Percentiles rank a stretch among this genome's conserved stretches.
phyloP scores from a whole-genome alignment of 306 rosid species.

The apple (Malus domestica) region DNA sequence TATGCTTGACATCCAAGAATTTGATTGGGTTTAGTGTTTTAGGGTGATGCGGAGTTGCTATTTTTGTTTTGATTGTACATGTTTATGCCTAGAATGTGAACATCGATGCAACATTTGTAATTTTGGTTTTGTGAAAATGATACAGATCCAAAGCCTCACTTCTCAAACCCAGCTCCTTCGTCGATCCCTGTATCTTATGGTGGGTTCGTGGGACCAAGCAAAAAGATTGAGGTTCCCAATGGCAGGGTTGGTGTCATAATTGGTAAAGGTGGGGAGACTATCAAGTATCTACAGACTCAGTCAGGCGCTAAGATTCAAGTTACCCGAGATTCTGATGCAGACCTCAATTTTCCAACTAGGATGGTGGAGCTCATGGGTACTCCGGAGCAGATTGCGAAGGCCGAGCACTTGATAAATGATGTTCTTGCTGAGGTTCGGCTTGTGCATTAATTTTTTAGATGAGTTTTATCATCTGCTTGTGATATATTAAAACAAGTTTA shows the following conservation, averaged over 20 bases:
- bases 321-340: constrained; percentile 89
- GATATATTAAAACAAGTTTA: neutral
- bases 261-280: constrained; percentile 95
- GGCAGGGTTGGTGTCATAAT: constrained; percentile 96
- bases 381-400: constrained; percentile 68
- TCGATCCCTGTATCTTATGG: constrained; percentile 57
- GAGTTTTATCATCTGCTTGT: neutral
- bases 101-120: neutral
- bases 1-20: neutral
- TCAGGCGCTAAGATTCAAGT: constrained; percentile 97
- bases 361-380: constrained; percentile 85
- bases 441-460: neutral
- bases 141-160: constrained; percentile 50
- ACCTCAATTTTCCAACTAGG: constrained; percentile 51
- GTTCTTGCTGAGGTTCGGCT: constrained; percentile 79
- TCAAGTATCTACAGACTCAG: constrained; percentile 85
- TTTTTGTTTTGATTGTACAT: neutral
- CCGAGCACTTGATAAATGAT: constrained; percentile 80
- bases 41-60: neutral
- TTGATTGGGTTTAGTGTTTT: neutral
- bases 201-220: constrained; percentile 57
- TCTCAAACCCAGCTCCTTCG: constrained; percentile 37
- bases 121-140: neutral
- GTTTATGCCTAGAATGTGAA: neutral
- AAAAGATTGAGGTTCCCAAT: constrained; percentile 82